A percentile compares a stretch with the other conserved stretches of the same genome.
Evolutionary conservation across 257 asterid genomes (phyloP).

Genomic region (Solanum boliviense): DNA sequence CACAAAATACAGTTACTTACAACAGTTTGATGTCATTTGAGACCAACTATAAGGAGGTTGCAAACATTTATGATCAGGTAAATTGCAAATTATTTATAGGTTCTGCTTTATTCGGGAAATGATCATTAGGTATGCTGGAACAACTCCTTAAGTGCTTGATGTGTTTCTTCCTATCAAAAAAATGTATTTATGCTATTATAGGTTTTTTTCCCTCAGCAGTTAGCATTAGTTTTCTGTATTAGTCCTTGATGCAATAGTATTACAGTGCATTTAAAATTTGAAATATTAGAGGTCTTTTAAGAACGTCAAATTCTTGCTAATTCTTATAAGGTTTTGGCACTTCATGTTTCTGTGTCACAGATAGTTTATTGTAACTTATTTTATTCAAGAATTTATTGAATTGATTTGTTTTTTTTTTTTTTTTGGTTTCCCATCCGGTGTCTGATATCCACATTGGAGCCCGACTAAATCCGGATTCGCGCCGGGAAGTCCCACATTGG

Average conservation of each 20-base stretch:
- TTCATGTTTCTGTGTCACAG: neutral
- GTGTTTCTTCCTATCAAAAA: neutral
- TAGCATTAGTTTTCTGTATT: neutral
- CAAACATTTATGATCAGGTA: conserved; percentile 89
- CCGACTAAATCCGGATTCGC: no score
- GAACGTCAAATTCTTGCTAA: neutral
- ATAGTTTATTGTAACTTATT: neutral
- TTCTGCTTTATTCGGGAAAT: neutral
- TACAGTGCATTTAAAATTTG: neutral
- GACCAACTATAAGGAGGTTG: conserved; percentile 85
- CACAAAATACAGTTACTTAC: conserved; percentile 64
- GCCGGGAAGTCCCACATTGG: no score
- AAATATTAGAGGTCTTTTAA: neutral
- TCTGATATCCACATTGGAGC: no score
- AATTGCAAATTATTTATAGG: neutral
- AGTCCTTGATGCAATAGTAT: neutral
- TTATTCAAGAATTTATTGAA: neutral
- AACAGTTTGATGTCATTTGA: conserved; percentile 96
- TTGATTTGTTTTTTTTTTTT: neutral
- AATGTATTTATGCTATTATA: neutral
- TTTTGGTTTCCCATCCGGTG: no score
- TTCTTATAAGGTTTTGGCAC: neutral
- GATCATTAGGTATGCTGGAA: neutral
- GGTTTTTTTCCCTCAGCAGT: neutral
- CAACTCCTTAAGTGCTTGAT: neutral